Evolutionary conservation across 2,329 filamentous ascomycete species (phyloP), one percentile per base, ranked within the genome.

Genomic region (Fusarium tjaetaba): DNA sequence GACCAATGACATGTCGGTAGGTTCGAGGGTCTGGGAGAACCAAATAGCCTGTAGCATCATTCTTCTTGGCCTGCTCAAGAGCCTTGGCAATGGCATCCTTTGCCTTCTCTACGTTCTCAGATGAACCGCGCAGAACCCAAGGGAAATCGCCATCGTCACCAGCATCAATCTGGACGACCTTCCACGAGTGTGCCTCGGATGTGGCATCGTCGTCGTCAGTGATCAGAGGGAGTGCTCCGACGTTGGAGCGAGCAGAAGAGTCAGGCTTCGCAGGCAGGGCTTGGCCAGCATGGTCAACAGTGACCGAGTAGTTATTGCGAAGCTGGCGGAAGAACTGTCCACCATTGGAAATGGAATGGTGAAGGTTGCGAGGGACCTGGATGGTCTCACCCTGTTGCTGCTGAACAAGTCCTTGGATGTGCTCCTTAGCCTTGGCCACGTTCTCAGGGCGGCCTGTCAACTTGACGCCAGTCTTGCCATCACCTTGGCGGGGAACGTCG

Each of bases 301-400:
- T 96, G 74, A 99, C 94, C 76, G 94, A 92, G 83, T 94, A 89
- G 79, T 98, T 93, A 82, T 91, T 95, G 73, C 93, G 91, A 46
- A 99, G 90, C 78, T 91, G 93, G 74, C 96, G 94, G 93, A 98
- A 98, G 85, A 98, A 93, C 77, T 95, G 92, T 3, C 96, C 96
- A 73, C 96, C 95, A 81, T 97, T 96, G 59, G 94, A 90, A 75
- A 99, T 88, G 68, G 88, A 85, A 81, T 98, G 94, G 85, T 99
- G 96, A 68, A 96, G 86, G 76, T 91, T 90, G 68, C 91, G 90
- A 16, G 96, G 96, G 14, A 99, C 89, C 76, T 93, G 88, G n/a
- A 98, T 84, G 0, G 93, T 96, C 86, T 96, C 94, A 70, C 94
- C 94, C 81, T 96, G 92, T 80, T 96, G 93, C 76, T 95, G 92